phyloP scores from a whole-genome alignment of 768 basidiomycete genomes.

The Suillus brevipes region DNA sequence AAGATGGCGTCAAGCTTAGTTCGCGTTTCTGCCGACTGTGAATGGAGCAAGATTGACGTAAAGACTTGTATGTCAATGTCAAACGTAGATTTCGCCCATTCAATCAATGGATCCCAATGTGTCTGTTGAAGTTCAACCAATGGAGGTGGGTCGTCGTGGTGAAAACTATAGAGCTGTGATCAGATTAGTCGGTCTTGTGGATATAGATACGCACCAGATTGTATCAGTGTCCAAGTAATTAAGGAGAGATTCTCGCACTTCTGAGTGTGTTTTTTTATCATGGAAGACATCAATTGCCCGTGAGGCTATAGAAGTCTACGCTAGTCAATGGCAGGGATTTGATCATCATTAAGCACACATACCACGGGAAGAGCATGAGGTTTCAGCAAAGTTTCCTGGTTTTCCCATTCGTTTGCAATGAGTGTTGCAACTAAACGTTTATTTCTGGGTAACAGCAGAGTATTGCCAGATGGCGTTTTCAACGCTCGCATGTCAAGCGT shows the following conservation, averaged over 20 bases:
- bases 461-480: slow-evolving; percentile 86
- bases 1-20: slow-evolving; percentile 58
- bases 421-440: slow-evolving; percentile 77
- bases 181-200: slow-evolving; percentile 2
- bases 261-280: slow-evolving; percentile 52
- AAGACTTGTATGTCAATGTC: slow-evolving; percentile 67
- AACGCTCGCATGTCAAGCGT: slow-evolving; percentile 82
- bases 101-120: slow-evolving; percentile 87
- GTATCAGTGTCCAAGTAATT: slow-evolving; percentile 95
- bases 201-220: slow-evolving; percentile 60
- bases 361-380: slow-evolving; percentile 93
- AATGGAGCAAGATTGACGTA: slow-evolving; percentile 66
- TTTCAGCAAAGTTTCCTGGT: slow-evolving; percentile 81
- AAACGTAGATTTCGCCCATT: slow-evolving; percentile 73
- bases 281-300: slow-evolving; percentile 82
- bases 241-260: slow-evolving; percentile 69
- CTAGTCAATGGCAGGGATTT: slow-evolving; percentile 11
- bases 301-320: slow-evolving; percentile 87
- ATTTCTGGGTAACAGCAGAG: slow-evolving; percentile 65
- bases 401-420: slow-evolving; percentile 96
- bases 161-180: slow-evolving; percentile 57
- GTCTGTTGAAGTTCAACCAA: slow-evolving; percentile 75
- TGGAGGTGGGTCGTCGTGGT: slow-evolving; percentile 71
- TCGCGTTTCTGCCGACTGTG: slow-evolving; percentile 71
- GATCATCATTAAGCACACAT: slow-evolving; percentile 19